Percentiles rank a stretch among this genome's conserved stretches.
phyloP scores from a whole-genome alignment of 2,329 filamentous ascomycete species.

The Aureobasidium sp. region DNA sequence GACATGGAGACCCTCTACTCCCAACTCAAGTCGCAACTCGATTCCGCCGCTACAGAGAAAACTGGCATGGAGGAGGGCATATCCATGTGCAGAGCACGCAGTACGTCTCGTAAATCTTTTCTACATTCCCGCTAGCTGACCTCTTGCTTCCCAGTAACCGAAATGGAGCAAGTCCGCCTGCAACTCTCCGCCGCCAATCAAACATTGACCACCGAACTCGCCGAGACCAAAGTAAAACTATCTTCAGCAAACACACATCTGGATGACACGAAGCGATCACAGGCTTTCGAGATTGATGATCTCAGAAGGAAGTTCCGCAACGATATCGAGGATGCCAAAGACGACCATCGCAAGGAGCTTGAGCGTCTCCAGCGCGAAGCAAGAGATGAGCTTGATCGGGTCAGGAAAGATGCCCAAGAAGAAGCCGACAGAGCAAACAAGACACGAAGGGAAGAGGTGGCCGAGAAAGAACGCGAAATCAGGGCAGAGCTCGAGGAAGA shows the following conservation, averaged over 20 bases:
- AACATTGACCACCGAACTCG: constrained; percentile 59
- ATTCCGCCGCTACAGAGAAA: constrained; percentile 58
- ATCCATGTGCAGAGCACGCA: constrained; percentile 63
- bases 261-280: constrained; percentile 44
- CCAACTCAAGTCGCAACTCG: constrained; percentile 63
- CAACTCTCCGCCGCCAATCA: constrained; percentile 46
- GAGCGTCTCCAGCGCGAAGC: constrained; percentile 47
- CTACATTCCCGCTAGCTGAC: background rate
- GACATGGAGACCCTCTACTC: constrained; percentile 68
- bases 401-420: constrained; percentile 37
- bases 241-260: constrained; percentile 40
- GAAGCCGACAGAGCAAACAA: constrained; percentile 52
- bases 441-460: constrained; percentile 60
- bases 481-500: constrained; percentile 62
- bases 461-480: constrained; percentile 54
- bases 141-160: constrained; percentile 37
- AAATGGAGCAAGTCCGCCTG: constrained; percentile 47
- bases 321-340: constrained; percentile 47
- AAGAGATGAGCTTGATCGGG: constrained; percentile 36
- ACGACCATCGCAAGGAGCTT: constrained; percentile 48
- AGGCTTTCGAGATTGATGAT: constrained; percentile 46
- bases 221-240: constrained; percentile 49
- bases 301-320: constrained; percentile 46
- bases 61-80: constrained; percentile 66
- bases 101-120: constrained; percentile 40